Base-by-base conservation (phyloP, 176 grass and related monocot species). In the barley (Hordeum vulgare) region DNA sequence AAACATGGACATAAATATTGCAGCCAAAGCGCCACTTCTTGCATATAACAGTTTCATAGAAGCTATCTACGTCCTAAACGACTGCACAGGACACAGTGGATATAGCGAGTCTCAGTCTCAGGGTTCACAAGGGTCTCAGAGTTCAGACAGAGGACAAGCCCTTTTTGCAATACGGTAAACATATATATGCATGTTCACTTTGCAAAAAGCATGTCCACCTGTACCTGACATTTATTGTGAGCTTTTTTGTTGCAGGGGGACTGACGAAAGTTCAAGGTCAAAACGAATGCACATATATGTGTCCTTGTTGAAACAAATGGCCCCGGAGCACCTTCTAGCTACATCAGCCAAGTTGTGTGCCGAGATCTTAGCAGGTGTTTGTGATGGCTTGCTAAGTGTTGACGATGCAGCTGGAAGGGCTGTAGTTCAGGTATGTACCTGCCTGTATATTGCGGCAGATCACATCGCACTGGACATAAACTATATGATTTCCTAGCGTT, bases 11-110 rank as follows among this genome's bases (percentile, higher is more conserved):
- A 33, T 68, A 87, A 53, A 88, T 86, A 84, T 85, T 84, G 63
- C 90, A 98, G 96, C 89, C 77, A 98, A 98, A 82, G 90, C 96
- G 3, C 96, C 96, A 83, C 92, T 98, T 62, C 96, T 98, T 90
- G 96, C 96, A 76, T 98, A 98, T 77, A 98, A 98, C 85, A 98
- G 96, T 81, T 98, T 98, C 74, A 95, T 98, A 88, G 96, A 95
- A 90, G 96, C 96, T 66, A 95, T 98, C 56, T 93, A 88, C 60
- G 87, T 93, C 51, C 89, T 98, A 88, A 98, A 98, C n/a, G 72
- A 80, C 69, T 91, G 87, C 68, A 84, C 70, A 29, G 86, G 73
- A 35, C 87, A 91, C 39, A 61, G 89, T 69, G 86, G 62, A 36
- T 79, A 94, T 79, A 87, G 54, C 4, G 80, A 87, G 21, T 85